Percentiles rank a stretch among this genome's conserved stretches.
These are phyloP conservation scores for Huntiella decipiens DNA, from an alignment of 2,329 filamentous ascomycete genomes.

Conservation along the genomic window DNA sequence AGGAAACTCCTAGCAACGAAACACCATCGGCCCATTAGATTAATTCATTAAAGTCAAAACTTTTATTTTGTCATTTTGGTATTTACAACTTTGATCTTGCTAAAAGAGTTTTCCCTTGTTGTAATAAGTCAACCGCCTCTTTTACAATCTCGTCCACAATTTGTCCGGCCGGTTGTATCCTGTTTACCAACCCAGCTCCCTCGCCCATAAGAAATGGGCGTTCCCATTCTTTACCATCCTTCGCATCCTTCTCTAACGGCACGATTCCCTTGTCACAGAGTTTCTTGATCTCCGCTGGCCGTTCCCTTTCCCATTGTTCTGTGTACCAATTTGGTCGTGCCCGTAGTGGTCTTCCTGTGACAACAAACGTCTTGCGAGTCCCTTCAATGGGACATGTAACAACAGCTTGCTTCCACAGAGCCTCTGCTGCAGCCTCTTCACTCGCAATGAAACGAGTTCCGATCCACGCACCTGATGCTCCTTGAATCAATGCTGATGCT, in stretches of 20 bases:
- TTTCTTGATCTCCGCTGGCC: conserved; percentile 54
- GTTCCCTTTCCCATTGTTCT: conserved; percentile 50
- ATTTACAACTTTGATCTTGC: conserved; percentile 25
- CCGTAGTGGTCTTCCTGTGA: conserved; percentile 64
- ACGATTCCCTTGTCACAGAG: conserved; percentile 61
- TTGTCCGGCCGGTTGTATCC: conserved; percentile 60
- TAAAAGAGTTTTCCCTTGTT: conserved; percentile 41
- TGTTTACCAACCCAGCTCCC: conserved; percentile 59
- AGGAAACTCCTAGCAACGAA: too few relatives aligned
- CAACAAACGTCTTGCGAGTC: conserved; percentile 63
- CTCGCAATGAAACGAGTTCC: conserved; percentile 81
- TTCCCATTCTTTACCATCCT: conserved; percentile 66
- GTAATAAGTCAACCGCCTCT: conserved; percentile 52
- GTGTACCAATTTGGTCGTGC: conserved; percentile 74
- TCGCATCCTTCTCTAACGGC: conserved; percentile 66
- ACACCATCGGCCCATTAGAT: too few relatives aligned
- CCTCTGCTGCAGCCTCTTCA: conserved; percentile 60
- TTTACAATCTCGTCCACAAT: conserved; percentile 86
- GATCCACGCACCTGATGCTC: conserved; percentile 80
- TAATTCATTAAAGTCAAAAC: background rate
- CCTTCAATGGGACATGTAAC: conserved; percentile 62
- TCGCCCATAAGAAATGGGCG: conserved; percentile 86
- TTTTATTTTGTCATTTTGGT: conserved; percentile 12
- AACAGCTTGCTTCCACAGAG: conserved; percentile 68
- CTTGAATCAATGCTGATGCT: conserved; percentile 69